phyloP scores from a whole-genome alignment of 208 protist species.

The Crithidia expoeki region DNA sequence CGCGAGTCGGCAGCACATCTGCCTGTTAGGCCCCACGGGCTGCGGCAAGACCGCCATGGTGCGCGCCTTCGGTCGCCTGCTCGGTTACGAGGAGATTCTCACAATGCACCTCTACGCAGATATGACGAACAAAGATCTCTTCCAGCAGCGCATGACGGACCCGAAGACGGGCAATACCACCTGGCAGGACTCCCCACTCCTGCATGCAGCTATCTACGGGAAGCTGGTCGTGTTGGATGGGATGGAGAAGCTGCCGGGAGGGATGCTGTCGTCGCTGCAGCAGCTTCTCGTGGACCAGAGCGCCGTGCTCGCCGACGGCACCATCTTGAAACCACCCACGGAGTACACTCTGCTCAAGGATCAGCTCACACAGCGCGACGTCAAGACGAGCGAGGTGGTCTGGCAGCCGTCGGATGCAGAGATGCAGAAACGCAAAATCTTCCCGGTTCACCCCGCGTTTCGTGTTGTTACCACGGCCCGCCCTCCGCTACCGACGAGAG shows the following conservation, averaged over 20 bases:
- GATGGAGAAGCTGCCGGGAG: constrained; percentile 84
- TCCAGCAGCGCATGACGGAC: constrained; percentile 92
- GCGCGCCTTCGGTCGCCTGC: constrained; percentile 67
- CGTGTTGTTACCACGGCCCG: constrained; percentile 87
- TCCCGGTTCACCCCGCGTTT: constrained; percentile 91
- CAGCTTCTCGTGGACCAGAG: constrained; percentile 83
- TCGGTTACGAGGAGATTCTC: constrained; percentile 64
- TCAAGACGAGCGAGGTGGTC: constrained; percentile 13
- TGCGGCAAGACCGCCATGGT: constrained; percentile 90
- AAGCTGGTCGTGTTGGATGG: constrained; percentile 92
- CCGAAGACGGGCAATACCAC: constrained; percentile 79
- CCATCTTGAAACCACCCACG: constrained; percentile 65
- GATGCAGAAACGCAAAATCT: constrained; percentile 62
- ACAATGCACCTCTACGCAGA: constrained; percentile 93
- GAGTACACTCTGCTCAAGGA: constrained; percentile 73
- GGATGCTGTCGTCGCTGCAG: constrained; percentile 81
- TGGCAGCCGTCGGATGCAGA: constrained; percentile 42
- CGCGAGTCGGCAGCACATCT: constrained; percentile 75
- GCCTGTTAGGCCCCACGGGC: constrained; percentile 86
- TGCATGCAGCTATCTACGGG: constrained; percentile 86
- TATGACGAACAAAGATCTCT: constrained; percentile 94
- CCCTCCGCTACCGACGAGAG: constrained; percentile 30
- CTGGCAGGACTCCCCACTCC: constrained; percentile 88
- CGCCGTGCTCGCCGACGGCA: constrained; percentile 84
- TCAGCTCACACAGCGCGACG: constrained; percentile 30